phyloP scores from a whole-genome alignment of 176 grass and related monocot genomes.

The Otatea glauca region DNA sequence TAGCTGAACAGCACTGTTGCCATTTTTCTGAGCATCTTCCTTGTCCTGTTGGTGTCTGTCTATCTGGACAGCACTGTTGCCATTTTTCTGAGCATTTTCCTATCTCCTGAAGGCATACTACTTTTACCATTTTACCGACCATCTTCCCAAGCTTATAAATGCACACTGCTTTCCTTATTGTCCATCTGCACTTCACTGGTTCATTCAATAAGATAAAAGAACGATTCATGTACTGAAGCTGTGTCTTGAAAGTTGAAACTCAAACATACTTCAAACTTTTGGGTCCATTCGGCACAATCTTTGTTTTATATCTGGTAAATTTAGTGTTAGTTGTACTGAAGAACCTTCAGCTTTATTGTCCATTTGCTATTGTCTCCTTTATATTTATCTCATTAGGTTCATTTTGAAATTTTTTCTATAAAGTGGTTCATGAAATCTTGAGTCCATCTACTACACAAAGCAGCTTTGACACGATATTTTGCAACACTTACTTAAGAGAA shows the following conservation, averaged over 20 bases:
- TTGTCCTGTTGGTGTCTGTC: neutral
- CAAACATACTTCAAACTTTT: slow-evolving; percentile 3
- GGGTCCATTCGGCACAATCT: neutral
- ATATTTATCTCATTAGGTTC: neutral
- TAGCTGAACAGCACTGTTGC: neutral
- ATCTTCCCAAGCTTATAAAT: neutral
- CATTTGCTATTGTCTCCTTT: slow-evolving; percentile 10
- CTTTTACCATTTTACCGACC: neutral
- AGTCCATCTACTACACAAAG: neutral
- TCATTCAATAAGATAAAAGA: slow-evolving; percentile 33
- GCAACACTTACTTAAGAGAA: slow-evolving; percentile 8
- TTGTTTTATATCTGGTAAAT: slow-evolving; percentile 11
- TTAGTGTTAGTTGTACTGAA: neutral
- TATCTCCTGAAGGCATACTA: neutral
- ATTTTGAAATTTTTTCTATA: slow-evolving; percentile 1
- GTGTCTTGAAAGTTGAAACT: neutral
- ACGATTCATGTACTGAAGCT: neutral
- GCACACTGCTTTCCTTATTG: neutral
- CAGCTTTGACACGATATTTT: neutral
- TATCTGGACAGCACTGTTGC: neutral
- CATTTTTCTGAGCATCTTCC: slow-evolving; percentile 24
- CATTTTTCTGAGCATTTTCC: slow-evolving; percentile 23
- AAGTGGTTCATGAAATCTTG: neutral
- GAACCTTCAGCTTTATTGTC: neutral
- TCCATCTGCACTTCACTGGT: neutral